Percentiles rank a stretch among this genome's conserved stretches.
Conservation (phyloP, 495 filamentous ascomycete genomes). For the Hapsidospora chrysogenum region DNA sequence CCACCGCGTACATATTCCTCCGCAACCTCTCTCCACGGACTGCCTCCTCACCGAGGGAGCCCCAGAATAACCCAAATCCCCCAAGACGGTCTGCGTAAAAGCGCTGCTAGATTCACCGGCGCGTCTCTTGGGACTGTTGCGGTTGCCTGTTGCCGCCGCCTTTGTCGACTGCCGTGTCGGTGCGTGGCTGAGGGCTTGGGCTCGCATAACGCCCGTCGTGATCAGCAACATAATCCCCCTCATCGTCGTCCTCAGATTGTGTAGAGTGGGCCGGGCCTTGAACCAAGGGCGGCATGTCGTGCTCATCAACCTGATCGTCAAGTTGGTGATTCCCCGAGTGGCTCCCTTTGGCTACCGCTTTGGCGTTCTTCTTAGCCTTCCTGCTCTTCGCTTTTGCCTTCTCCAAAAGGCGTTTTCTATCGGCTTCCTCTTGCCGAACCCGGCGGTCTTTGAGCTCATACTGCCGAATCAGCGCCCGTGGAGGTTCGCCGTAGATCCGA, state of each 20-base stretch:
- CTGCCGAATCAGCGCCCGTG: slow-evolving; percentile 64
- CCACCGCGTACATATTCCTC: too few relatives aligned
- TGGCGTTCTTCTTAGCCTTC: slow-evolving; percentile 51
- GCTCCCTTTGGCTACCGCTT: slow-evolving; percentile 34
- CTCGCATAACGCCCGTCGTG: too few relatives aligned
- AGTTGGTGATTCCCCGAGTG: slow-evolving; percentile 8
- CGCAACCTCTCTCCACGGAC: too few relatives aligned
- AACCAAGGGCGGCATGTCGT: not conserved
- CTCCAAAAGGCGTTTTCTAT: slow-evolving; percentile 67
- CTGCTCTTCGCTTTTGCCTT: slow-evolving; percentile 85
- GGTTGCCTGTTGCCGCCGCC: too few relatives aligned
- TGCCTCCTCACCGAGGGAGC: too few relatives aligned
- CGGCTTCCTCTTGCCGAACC: slow-evolving; percentile 57
- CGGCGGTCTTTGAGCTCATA: slow-evolving; percentile 84
- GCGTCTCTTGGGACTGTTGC: too few relatives aligned
- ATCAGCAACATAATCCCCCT: not conserved
- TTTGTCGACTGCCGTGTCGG: too few relatives aligned
- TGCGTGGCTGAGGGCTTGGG: too few relatives aligned
- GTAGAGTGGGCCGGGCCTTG: not conserved
- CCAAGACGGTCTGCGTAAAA: too few relatives aligned
- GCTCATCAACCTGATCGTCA: not conserved
- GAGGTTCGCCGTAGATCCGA: slow-evolving; percentile 60
- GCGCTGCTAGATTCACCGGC: too few relatives aligned
- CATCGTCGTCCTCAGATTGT: slow-evolving; percentile 1
- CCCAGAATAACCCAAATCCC: too few relatives aligned